Base-by-base conservation (phyloP, 75 land plant genomes). In the Pseudotsuga menziesii region DNA sequence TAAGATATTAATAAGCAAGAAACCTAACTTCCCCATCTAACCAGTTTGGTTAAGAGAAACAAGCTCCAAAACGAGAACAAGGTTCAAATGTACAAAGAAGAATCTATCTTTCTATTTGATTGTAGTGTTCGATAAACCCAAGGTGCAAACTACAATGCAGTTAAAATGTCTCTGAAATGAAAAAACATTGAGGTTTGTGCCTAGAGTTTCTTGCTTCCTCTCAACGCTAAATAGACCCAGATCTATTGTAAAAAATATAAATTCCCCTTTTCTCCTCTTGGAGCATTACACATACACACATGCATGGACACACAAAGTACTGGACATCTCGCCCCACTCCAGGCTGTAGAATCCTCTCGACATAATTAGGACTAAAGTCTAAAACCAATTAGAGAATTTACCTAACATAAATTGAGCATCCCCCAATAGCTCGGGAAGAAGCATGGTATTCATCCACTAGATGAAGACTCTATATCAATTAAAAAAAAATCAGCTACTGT, bases 371-470 rank as follows among this genome's bases (percentile, higher is more conserved):
- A 32, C n/a, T n/a, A n/a, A n/a, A n/a, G n/a, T n/a, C 52, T 44
- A 44, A 16, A 61, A 23, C 9, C 64, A 58, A 27, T 76, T 14
- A 77, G 17, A 58, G 29, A 20, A 71, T 16, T n/a, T 81, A 89
- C 94, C 96, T 93, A 66, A 93, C 96, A 83, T 93, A 93, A 13
- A 93, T 84, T 17, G 93, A 87, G 84, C 94, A 91, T 7, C 96
- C 96, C 72, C 96, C 96, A 23, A 93, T 84, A 44, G 96, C 96
- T 58, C 94, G 88, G 58, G 94, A 94, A 67, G 96, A 94, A 57
- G 85, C 96, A 79, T 93, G 96, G 78, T 93, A 93, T 69, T 91
- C 96, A 35, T 92, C 96, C 89, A 89, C 89, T 57, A 92, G 94
- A 66, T 93, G 96, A 35, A 89, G 81, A 66, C 94, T 91, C 96